These are phyloP conservation scores for Casuarina equisetifolia DNA, from an alignment of 306 rosid genomes.

Conservation along the genomic window DNA sequence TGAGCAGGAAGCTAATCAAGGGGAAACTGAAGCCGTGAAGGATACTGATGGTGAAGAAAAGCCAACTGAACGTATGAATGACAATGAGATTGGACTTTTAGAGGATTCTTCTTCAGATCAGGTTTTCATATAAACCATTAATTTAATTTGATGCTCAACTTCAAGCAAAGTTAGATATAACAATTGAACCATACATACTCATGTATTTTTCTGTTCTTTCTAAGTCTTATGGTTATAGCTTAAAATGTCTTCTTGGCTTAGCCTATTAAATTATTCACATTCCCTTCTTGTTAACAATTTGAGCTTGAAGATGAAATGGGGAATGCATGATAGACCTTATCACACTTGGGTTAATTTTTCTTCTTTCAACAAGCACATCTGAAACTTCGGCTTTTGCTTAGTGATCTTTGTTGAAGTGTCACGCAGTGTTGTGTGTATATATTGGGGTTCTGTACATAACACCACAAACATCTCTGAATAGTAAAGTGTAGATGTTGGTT, in stretches of 20 bases:
- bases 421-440: background rate
- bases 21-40: conserved; percentile 38
- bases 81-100: conserved; percentile 39
- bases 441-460: conserved; percentile 4
- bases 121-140: conserved; percentile 41
- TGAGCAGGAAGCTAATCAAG: conserved; percentile 35
- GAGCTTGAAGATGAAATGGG: background rate
- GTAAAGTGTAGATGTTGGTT: background rate
- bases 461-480: background rate
- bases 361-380: conserved; percentile 6
- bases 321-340: conserved; percentile 13
- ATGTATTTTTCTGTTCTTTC: background rate
- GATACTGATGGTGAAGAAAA: conserved; percentile 38
- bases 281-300: background rate
- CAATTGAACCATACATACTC: background rate
- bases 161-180: conserved; percentile 15
- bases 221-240: background rate
- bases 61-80: conserved; percentile 36
- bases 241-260: background rate
- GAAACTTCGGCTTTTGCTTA: background rate
- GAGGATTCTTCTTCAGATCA: conserved; percentile 45
- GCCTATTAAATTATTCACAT: background rate
- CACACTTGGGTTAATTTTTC: conserved; percentile 8
- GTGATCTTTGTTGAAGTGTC: background rate
- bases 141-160: conserved; percentile 13